A percentile compares a stretch with the other conserved stretches of the same genome.
Evolutionary conservation across 192 early-diverging fungal genomes (phyloP).

Genomic region (Umbelopsis sp.): DNA sequence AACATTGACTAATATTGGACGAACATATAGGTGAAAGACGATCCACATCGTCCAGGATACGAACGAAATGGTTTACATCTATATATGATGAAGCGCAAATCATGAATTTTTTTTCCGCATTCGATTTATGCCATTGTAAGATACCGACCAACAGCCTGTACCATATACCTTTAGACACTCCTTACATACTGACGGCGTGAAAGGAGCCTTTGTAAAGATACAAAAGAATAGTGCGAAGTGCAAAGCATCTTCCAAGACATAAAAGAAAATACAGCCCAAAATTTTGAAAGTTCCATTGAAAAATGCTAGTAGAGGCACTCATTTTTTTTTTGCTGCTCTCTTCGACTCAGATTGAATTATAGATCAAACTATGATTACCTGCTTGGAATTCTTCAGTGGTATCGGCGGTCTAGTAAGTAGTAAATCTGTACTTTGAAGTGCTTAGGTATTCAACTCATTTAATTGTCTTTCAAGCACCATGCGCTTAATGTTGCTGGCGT

Average conservation of each 20-base stretch:
- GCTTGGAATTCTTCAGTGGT: slow-evolving; percentile 61
- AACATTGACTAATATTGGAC: neutral
- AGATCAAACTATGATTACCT: slow-evolving; percentile 10
- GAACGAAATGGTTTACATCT: slow-evolving; percentile 20
- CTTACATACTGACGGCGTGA: no score
- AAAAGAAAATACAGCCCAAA: no score
- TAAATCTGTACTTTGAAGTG: neutral
- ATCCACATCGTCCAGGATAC: slow-evolving; percentile 29
- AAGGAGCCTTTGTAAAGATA: no score
- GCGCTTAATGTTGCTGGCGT: slow-evolving; percentile 67
- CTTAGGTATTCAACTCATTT: neutral
- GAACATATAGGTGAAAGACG: slow-evolving; percentile 18
- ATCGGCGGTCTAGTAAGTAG: slow-evolving; percentile 61
- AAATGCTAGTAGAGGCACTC: neutral
- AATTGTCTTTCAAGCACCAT: slow-evolving; percentile 58
- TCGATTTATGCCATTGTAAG: neutral
- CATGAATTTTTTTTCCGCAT: neutral
- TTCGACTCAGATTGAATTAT: neutral
- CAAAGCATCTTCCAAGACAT: no score
- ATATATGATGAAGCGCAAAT: slow-evolving; percentile 27
- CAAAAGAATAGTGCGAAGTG: no score
- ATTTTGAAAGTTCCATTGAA: no score
- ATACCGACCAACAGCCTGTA: neutral
- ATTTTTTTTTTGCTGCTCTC: neutral
- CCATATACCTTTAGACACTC: no score